Evolutionary conservation across 371 early-diverging fungal species (phyloP).

Genomic region (Sporodiniella umbellata): DNA sequence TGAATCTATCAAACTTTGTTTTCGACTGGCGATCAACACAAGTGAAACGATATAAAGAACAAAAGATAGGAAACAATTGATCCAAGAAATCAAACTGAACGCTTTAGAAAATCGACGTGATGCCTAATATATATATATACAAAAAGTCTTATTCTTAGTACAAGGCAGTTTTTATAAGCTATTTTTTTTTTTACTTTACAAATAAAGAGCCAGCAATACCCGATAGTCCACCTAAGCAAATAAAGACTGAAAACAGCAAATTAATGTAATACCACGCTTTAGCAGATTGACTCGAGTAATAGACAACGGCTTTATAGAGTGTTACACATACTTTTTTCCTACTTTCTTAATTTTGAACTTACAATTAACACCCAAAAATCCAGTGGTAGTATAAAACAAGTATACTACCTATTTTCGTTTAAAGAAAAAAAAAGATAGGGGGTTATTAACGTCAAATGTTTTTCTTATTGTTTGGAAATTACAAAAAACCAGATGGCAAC

Average conservation of each 20-base stretch:
- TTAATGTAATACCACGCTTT: conserved; percentile 45
- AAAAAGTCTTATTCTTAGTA: too few species aligned
- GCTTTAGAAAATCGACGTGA: conserved; percentile 39
- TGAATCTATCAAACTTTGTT: conserved; percentile 34
- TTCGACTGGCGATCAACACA: conserved; percentile 29
- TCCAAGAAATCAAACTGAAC: conserved; percentile 45
- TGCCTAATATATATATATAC: too few species aligned
- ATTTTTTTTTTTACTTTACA: conserved; percentile 23
- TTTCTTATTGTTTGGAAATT: background rate
- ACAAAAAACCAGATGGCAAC: conserved; percentile 35
- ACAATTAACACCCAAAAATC: conserved; percentile 47
- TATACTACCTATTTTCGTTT: conserved; percentile 38
- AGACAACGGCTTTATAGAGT: conserved; percentile 31
- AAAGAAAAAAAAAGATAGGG: too few species aligned
- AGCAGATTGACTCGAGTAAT: conserved; percentile 45
- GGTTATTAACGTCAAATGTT: too few species aligned
- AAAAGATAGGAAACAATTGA: conserved; percentile 36
- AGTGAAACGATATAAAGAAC: conserved; percentile 39
- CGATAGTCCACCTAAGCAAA: conserved; percentile 38
- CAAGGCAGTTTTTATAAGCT: too few species aligned
- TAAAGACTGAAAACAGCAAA: conserved; percentile 33
- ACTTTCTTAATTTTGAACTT: too few species aligned
- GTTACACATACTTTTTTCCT: too few species aligned
- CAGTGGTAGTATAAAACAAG: conserved; percentile 41
- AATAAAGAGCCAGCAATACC: conserved; percentile 45